Conservation (phyloP, 2,329 filamentous ascomycete species). For the Pleurostoma richardsiae region DNA sequence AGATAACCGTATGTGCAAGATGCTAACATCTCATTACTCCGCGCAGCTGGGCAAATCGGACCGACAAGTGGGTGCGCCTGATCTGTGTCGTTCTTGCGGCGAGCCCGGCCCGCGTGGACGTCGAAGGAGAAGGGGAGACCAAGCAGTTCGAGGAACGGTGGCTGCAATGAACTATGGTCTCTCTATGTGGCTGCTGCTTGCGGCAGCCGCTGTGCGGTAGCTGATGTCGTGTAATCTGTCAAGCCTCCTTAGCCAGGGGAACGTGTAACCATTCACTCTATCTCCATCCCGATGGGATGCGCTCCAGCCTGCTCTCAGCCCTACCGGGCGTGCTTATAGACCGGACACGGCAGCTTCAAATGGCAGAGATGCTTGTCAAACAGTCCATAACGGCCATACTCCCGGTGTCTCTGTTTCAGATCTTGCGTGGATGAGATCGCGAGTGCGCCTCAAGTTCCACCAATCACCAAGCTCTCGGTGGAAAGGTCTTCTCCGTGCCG, state of each 20-base stretch:
- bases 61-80: slow-evolving; percentile 5
- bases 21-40: no score
- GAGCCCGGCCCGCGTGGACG: neutral
- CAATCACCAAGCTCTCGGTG: neutral
- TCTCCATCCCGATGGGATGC: no score
- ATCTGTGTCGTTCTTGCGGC: slow-evolving; percentile 4
- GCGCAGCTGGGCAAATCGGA: slow-evolving; percentile 7
- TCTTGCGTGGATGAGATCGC: neutral
- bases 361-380: no score
- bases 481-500: neutral
- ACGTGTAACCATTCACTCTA: no score
- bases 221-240: neutral
- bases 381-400: neutral
- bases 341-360: no score
- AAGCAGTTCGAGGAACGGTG: slow-evolving; percentile 5
- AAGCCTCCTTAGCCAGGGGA: neutral
- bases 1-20: no score
- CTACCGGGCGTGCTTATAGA: no score
- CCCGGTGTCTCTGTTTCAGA: neutral
- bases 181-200: neutral
- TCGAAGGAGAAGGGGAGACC: neutral
- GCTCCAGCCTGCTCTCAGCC: no score
- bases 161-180: slow-evolving; percentile 3
- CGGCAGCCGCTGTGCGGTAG: neutral
- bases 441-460: no score